phyloP scores from a whole-genome alignment of 352 stramenopile genomes.

The Globisporangium barbulae region DNA sequence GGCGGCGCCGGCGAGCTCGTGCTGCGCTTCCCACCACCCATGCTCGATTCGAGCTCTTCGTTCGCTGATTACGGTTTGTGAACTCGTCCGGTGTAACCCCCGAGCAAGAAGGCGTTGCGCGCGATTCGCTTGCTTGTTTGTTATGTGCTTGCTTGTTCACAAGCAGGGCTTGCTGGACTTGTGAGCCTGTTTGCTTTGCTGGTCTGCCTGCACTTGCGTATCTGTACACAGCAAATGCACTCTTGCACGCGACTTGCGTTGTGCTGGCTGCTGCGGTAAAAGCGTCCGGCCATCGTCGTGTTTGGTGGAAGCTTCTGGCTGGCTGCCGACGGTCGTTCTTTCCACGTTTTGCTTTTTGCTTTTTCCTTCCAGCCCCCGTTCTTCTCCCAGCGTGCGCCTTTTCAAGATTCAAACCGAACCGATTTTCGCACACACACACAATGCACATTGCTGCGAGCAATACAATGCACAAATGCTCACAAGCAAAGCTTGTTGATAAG shows the following conservation, averaged over 20 bases:
- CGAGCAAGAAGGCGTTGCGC: neutral
- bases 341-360: constrained; percentile 9
- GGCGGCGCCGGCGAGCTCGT: constrained; percentile 14
- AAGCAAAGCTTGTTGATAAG: neutral
- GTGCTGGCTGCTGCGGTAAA: neutral
- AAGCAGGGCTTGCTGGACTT: neutral
- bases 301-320: constrained; percentile 12
- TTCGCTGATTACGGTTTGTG: neutral
- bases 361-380: neutral
- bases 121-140: neutral
- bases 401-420: constrained; percentile 9
- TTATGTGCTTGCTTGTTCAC: neutral
- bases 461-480: neutral
- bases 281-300: neutral
- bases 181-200: neutral
- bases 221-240: neutral
- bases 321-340: neutral
- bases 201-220: neutral
- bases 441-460: neutral
- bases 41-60: neutral
- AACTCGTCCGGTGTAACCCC: neutral
- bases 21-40: constrained; percentile 19
- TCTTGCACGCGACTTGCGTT: constrained; percentile 12
- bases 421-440: neutral
- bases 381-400: neutral